phyloP scores from a whole-genome alignment of 1,139 yeast species.

The Tardiomyces blankii region DNA sequence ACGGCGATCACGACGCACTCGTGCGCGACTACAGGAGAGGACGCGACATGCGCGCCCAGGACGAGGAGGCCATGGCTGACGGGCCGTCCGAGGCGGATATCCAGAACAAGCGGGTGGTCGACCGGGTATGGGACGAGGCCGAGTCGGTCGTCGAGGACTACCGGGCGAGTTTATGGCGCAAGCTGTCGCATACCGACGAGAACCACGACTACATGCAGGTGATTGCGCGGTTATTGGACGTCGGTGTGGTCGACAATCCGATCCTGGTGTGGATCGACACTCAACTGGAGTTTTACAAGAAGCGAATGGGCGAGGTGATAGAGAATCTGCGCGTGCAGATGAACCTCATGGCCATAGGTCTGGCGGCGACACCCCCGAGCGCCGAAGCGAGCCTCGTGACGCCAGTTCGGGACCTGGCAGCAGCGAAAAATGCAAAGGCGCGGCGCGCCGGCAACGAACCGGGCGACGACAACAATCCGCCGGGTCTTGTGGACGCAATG shows the following conservation, averaged over 20 bases:
- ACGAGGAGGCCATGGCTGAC: conserved; percentile 8
- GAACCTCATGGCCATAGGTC: conserved; percentile 14
- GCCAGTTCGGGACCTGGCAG: background rate
- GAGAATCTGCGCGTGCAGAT: conserved; percentile 25
- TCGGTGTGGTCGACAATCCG: conserved; percentile 54
- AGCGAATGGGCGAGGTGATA: conserved; percentile 30
- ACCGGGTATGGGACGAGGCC: conserved; percentile 57
- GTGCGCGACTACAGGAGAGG: conserved; percentile 61
- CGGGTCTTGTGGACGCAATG: conserved; percentile 31
- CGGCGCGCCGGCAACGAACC: background rate
- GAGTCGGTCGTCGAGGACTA: conserved; percentile 55
- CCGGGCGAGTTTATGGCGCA: conserved; percentile 51
- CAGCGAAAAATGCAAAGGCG: background rate
- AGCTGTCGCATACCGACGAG: conserved; percentile 33
- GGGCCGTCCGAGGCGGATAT: conserved; percentile 8
- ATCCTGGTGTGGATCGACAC: conserved; percentile 48
- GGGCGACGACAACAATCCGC: conserved; percentile 6
- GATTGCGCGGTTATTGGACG: conserved; percentile 47
- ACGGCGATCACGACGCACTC: conserved; percentile 59
- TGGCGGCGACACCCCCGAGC: background rate
- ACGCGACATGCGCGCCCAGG: conserved; percentile 25
- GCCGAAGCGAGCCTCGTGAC: background rate
- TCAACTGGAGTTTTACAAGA: conserved; percentile 32
- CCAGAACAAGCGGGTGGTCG: conserved; percentile 27
- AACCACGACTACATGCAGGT: conserved; percentile 42